Base-by-base conservation (phyloP, 1,139 yeast species). In the Geotrichum macrosporum region DNA sequence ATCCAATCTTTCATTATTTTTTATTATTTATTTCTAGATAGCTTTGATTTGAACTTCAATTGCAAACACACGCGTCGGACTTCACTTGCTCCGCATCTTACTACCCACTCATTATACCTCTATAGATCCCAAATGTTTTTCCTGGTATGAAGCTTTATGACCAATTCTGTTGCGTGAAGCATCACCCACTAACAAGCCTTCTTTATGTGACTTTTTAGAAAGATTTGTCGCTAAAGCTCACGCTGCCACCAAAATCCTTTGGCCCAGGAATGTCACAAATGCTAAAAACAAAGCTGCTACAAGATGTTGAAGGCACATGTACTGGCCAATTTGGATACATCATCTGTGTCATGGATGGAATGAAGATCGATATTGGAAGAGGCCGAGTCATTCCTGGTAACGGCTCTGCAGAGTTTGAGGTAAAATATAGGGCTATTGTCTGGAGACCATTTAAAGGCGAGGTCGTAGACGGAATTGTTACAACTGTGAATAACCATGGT, bases 371-470 rank as follows among this genome's bases (percentile, higher is more conserved):
- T 63, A 95, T 92, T 39, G 98, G 96, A 43, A 84, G 87, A 59
- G 99, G 98, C 26, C 75, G 87, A 59, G 86, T 92, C 54, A 77
- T 92, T 44, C 95, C 98, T 1, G 83, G 92, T 10, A 76, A 75
- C 49, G 98, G 99, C 8, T 83, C 89, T 62, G 98, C 98, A 0
- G 97, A 89, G 67, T 92, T 94, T 60, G 95, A 87, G 59, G 98
- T 94, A 46, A 86, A 87, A 65, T 92, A 92, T 67, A 75, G 95
- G 58, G 99, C 99, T 0, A 92, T 92, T 52, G 97, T 92, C 29
- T 92, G 96, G 95, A 84, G 94, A 62, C 98, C 99, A 1, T 94
- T 92, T 70, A 92, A 89, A 60, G 97, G 97, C 27, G 98, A 92
- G 67, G 98, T 92, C 4, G 97, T 92, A 27, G 98, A 92, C 67